Conservation (phyloP, 2,329 filamentous ascomycete genomes). For the Neonectria ditissima region DNA sequence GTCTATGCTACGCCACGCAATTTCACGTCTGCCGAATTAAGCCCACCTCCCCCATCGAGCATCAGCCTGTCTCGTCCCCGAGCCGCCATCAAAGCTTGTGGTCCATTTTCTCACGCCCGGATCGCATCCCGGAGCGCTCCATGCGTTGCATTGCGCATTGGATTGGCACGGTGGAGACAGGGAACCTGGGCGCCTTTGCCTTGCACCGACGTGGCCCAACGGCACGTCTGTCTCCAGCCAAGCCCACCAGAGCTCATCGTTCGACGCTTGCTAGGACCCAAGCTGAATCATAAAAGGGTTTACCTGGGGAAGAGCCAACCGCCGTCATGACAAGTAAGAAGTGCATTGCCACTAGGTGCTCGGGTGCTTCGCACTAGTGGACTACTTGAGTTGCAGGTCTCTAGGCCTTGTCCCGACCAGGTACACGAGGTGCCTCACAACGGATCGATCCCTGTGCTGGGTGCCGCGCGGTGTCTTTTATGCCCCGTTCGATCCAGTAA, state of each 20-base stretch:
- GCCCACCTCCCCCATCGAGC: neutral
- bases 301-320: neutral
- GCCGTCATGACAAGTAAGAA: neutral
- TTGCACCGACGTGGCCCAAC: constrained; percentile 43
- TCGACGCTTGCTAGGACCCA: constrained; percentile 23
- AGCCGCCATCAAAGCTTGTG: constrained; percentile 17
- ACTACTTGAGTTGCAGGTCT: neutral
- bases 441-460: neutral
- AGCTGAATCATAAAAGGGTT: constrained; percentile 11
- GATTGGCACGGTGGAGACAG: constrained; percentile 30
- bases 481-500: neutral
- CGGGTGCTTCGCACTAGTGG: neutral
- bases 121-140: constrained; percentile 25
- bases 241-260: constrained; percentile 30
- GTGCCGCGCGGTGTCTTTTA: neutral
- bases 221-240: constrained; percentile 26
- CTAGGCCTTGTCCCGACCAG: neutral
- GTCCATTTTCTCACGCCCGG: constrained; percentile 20
- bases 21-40: constrained; percentile 16
- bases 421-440: neutral
- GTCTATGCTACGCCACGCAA: constrained; percentile 19
- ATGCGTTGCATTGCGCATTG: constrained; percentile 29
- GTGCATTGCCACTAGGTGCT: neutral
- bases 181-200: constrained; percentile 28
- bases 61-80: neutral